A percentile compares a stretch with the other conserved stretches of the same genome.
phyloP scores from a whole-genome alignment of 2,329 filamentous ascomycete genomes.

The Cytospora mali region DNA sequence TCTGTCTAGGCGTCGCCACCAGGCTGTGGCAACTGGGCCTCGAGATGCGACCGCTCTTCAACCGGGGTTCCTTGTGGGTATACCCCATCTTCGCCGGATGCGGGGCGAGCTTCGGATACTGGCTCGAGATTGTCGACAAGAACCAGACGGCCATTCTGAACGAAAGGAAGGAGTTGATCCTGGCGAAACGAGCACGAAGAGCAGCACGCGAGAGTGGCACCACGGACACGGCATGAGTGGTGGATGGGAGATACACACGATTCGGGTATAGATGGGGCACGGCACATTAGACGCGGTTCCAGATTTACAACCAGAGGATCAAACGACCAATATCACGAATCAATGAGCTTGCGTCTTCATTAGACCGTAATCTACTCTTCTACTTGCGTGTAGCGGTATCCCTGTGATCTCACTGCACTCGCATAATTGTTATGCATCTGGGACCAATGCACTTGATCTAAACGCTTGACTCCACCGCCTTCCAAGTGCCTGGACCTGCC shows the following conservation, averaged over 20 bases:
- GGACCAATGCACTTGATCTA: background rate
- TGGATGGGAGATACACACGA: background rate
- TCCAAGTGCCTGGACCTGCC: background rate
- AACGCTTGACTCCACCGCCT: background rate
- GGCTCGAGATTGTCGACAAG: slow-evolving; percentile 88
- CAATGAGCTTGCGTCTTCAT: slow-evolving; percentile 10
- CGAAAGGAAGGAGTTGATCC: slow-evolving; percentile 76
- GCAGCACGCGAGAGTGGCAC: slow-evolving; percentile 63
- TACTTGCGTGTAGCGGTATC: slow-evolving; percentile 14
- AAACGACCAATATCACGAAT: slow-evolving; percentile 8
- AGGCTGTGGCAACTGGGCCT: slow-evolving; percentile 97
- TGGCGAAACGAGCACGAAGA: slow-evolving; percentile 87
- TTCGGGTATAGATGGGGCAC: background rate
- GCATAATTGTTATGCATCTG: background rate
- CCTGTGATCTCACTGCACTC: no score
- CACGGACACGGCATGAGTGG: slow-evolving; percentile 35
- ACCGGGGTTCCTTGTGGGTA: slow-evolving; percentile 79
- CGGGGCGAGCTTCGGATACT: slow-evolving; percentile 94
- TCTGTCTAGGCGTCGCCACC: slow-evolving; percentile 74
- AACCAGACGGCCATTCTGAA: slow-evolving; percentile 75
- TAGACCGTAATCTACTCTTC: slow-evolving; percentile 13
- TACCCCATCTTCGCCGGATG: slow-evolving; percentile 88
- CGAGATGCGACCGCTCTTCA: slow-evolving; percentile 95
- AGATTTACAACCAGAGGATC: background rate
- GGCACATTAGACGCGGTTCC: slow-evolving; percentile 1